phyloP scores from a whole-genome alignment of 768 basidiomycete species.

The Boletellus emodensis region DNA sequence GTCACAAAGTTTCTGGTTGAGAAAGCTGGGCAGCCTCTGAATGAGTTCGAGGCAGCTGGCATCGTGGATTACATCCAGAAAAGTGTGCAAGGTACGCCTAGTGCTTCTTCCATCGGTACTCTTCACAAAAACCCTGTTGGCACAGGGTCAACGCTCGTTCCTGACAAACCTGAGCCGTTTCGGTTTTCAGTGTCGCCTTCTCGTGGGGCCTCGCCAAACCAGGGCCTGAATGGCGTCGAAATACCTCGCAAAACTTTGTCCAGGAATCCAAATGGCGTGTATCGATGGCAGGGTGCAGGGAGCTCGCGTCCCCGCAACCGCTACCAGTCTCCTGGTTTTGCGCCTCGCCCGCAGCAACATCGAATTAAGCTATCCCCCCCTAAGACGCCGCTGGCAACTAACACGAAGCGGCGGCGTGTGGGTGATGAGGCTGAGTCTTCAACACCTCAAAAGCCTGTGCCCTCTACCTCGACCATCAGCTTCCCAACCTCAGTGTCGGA shows the following conservation, averaged over 20 bases:
- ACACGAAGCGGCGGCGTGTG: conserved; percentile 61
- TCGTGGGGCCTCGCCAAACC: conserved; percentile 27
- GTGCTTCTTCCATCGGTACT: conserved; percentile 6
- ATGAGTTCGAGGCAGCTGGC: conserved; percentile 49
- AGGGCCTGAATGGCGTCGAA: conserved; percentile 16
- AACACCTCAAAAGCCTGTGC: conserved; percentile 31
- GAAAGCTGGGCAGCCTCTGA: conserved; percentile 46
- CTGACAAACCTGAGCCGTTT: conserved; percentile 51
- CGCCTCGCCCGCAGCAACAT: conserved; percentile 46
- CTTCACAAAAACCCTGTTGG: conserved; percentile 13
- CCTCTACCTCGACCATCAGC: conserved; percentile 25
- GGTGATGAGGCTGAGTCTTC: conserved; percentile 41
- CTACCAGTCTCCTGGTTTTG: conserved; percentile 71
- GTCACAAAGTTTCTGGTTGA: conserved; percentile 47
- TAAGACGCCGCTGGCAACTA: conserved; percentile 37
- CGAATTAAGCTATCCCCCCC: conserved; percentile 42
- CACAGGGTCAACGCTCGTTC: conserved; percentile 21
- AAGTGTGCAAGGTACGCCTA: conserved; percentile 43
- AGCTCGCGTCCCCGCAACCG: conserved; percentile 68
- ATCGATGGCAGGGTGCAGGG: conserved; percentile 73
- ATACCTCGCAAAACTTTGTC: conserved; percentile 52
- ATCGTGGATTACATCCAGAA: conserved; percentile 53
- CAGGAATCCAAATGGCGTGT: conserved; percentile 71
- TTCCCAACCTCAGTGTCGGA: conserved; percentile 26
- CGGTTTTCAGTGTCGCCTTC: conserved; percentile 50